Conservation (phyloP, 2,329 filamentous ascomycete species). For the Cytospora leucostoma region DNA sequence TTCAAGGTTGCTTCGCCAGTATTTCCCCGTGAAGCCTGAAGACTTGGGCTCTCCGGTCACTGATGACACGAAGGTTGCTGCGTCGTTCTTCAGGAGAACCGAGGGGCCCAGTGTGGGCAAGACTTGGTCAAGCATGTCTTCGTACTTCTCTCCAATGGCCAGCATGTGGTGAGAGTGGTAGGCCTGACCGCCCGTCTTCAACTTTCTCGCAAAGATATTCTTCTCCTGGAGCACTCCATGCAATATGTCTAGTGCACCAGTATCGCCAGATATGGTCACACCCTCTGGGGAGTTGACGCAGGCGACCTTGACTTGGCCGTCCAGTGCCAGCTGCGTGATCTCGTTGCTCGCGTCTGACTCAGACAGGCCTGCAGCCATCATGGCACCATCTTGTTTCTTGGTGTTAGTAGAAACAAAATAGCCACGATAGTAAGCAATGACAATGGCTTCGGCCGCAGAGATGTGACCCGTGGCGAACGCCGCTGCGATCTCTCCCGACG, state of each 20-base stretch:
- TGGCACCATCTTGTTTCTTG: conserved; percentile 32
- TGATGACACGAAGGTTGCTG: not conserved
- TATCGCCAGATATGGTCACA: conserved; percentile 39
- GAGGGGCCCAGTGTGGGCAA: not conserved
- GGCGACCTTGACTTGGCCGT: conserved; percentile 24
- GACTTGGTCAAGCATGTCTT: not conserved
- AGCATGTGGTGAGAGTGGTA: conserved; percentile 43
- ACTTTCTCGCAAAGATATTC: conserved; percentile 35
- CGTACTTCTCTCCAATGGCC: conserved; percentile 32
- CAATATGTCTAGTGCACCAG: too few species aligned
- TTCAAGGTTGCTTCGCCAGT: conserved; percentile 38
- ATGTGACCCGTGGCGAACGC: conserved; percentile 52
- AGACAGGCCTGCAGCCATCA: conserved; percentile 54
- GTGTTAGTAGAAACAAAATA: not conserved
- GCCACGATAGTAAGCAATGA: conserved; percentile 49
- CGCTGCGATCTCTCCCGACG: conserved; percentile 52
- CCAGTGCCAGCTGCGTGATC: not conserved
- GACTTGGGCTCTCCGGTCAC: not conserved
- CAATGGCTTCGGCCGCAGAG: conserved; percentile 43
- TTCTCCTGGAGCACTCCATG: too few species aligned
- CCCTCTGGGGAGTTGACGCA: conserved; percentile 32
- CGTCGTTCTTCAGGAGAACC: too few species aligned
- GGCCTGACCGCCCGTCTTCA: conserved; percentile 37
- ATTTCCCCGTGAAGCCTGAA: conserved; percentile 18
- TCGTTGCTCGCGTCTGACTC: not conserved